Base-by-base conservation (phyloP, 345 rosid species). In the Salix dunnii region DNA sequence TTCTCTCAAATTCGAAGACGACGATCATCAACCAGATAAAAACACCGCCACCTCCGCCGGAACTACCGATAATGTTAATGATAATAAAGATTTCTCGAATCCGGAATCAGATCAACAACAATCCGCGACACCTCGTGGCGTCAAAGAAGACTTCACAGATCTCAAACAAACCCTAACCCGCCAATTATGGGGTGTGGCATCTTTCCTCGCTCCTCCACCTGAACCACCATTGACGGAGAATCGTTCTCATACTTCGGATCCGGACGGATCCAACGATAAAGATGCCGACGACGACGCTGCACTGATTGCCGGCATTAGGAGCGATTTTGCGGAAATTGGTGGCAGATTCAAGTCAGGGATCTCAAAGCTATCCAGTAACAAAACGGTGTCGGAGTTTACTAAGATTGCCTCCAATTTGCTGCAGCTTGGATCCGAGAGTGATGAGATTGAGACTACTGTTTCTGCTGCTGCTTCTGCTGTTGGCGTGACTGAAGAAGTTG, bases 161-260 rank as follows among this genome's bases (percentile, higher is more conserved):
- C 86, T 93, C 71, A 87, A 91, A 30, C 84, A 90, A 82, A 86
- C 94, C 85, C 90, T 96, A 51, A 82, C 89, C 25, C 93, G 93
- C 69, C 92, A 89, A 68, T 86, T 93, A 82, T 93, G 98, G 76
- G 98, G 97, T 35, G 98, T 93, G 23, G 98, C 99, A 33, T 91
- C 93, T 76, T 93, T 96, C 82, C 95, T 93, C 75, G 95, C 98
- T n/a, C 97, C 98, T 17, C 88, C 91, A 40, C 43, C 43, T 11
- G 43, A 40, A 40, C 12, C 43, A 16, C 94, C 97, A 0, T 43
- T 40, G 43, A 40, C 83, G 71, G 30, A 51, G 75, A 23, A 65
- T 40, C 74, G 25, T 14, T 48, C 25, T 60, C 74, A 40, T 40
- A 40, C 12, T 10, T 40, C 13, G 13, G 43, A 68, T n/a, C 67